Percentiles rank a stretch among this genome's conserved stretches.
Evolutionary conservation across 2,329 filamentous ascomycete genomes (phyloP).

Genomic region (Sarocladiaceae sp.): DNA sequence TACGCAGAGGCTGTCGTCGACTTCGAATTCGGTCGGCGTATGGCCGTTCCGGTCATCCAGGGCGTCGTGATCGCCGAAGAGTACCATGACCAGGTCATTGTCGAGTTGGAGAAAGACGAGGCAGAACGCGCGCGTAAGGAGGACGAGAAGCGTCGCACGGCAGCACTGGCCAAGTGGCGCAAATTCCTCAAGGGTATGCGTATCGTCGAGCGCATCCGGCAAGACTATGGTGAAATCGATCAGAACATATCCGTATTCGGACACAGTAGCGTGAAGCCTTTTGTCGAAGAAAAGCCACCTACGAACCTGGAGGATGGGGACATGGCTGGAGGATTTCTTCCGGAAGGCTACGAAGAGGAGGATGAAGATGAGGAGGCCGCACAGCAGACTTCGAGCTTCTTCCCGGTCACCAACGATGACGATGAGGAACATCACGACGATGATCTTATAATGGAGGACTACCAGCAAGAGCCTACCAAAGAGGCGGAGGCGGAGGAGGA

Average conservation of each 20-base stretch:
- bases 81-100: constrained; percentile 65
- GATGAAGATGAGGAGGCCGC: constrained; percentile 26
- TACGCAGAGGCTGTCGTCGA: constrained; percentile 92
- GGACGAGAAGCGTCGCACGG: constrained; percentile 72
- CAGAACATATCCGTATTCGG: constrained; percentile 49
- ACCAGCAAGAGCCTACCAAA: not conserved
- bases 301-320: constrained; percentile 36
- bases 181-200: constrained; percentile 81
- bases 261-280: constrained; percentile 29
- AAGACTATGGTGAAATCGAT: constrained; percentile 65
- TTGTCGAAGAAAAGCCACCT: constrained; percentile 12
- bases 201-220: constrained; percentile 68
- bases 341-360: constrained; percentile 47
- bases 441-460: constrained; percentile 27
- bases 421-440: constrained; percentile 27
- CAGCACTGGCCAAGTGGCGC: constrained; percentile 71
- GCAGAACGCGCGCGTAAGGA: constrained; percentile 71
- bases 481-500: not conserved
- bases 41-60: constrained; percentile 86
- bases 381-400: constrained; percentile 38
- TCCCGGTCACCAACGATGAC: constrained; percentile 40
- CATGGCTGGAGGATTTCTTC: constrained; percentile 56
- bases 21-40: constrained; percentile 92
- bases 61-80: constrained; percentile 85
- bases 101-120: constrained; percentile 73